A percentile compares a stretch with the other conserved stretches of the same genome.
Conservation (phyloP, 1,139 yeast genomes). For the Tardiomyces blankii region DNA sequence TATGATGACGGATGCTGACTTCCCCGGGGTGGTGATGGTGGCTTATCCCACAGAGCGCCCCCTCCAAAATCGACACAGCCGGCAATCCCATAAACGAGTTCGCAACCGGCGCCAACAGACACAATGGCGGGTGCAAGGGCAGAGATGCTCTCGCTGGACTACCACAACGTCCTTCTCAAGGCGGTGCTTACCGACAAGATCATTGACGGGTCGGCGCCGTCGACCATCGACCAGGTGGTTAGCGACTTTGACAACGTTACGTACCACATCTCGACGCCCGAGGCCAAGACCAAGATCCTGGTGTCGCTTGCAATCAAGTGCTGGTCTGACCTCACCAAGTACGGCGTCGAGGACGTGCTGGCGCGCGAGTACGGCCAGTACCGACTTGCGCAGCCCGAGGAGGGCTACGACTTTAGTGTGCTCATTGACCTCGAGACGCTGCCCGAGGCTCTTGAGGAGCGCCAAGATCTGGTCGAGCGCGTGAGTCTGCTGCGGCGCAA, state of each 20-base stretch:
- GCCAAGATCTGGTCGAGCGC: slow-evolving; percentile 43
- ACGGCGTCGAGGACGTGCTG: slow-evolving; percentile 41
- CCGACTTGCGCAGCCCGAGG: slow-evolving; percentile 39
- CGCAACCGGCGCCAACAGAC: too few species aligned
- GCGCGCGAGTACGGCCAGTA: slow-evolving; percentile 33
- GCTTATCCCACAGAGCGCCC: too few species aligned
- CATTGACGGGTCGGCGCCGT: slow-evolving; percentile 32
- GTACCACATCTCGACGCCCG: slow-evolving; percentile 81
- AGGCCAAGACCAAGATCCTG: slow-evolving; percentile 49
- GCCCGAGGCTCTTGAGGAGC: slow-evolving; percentile 33
- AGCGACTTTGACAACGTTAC: slow-evolving; percentile 95
- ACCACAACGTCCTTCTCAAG: slow-evolving; percentile 32
- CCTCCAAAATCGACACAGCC: too few species aligned
- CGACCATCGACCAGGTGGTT: slow-evolving; percentile 76
- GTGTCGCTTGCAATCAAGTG: slow-evolving; percentile 68
- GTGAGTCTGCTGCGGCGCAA: slow-evolving; percentile 73
- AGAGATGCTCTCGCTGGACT: slow-evolving; percentile 31
- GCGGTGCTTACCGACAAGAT: slow-evolving; percentile 31
- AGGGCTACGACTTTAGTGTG: slow-evolving; percentile 75
- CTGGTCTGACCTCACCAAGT: slow-evolving; percentile 57
- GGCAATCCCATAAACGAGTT: too few species aligned
- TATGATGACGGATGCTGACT: too few species aligned
- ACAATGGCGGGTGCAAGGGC: background rate
- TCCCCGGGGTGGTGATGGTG: too few species aligned
- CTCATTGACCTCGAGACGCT: slow-evolving; percentile 48